phyloP scores from a whole-genome alignment of 2,329 filamentous ascomycete genomes.

The Alternaria burnsii region DNA sequence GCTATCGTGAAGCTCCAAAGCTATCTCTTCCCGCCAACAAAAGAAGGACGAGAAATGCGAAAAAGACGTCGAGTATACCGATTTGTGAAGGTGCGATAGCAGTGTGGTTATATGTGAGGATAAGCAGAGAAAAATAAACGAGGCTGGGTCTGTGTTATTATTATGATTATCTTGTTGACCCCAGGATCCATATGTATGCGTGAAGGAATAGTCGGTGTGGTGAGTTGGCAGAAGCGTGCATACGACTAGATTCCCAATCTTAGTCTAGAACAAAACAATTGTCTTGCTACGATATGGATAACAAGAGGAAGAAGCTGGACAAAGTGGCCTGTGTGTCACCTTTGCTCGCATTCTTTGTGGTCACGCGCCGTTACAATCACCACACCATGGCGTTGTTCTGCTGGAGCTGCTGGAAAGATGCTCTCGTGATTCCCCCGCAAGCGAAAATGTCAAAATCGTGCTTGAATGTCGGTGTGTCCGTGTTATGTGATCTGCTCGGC shows the following conservation, averaged over 20 bases:
- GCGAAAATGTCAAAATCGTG: not conserved
- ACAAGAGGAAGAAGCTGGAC: not conserved
- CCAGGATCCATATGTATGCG: not conserved
- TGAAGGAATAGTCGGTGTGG: slow-evolving; percentile 4
- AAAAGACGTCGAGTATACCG: not conserved
- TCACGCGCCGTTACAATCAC: not conserved
- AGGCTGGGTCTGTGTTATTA: not conserved
- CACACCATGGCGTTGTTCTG: not conserved
- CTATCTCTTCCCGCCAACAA: not conserved
- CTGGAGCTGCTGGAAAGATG: not conserved
- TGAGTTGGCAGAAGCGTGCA: slow-evolving; percentile 5
- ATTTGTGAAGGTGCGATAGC: not conserved
- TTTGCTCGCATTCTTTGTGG: not conserved
- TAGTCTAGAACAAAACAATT: not conserved
- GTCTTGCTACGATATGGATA: not conserved
- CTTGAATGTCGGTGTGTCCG: slow-evolving; percentile 8
- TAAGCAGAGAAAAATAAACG: not conserved
- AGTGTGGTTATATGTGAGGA: not conserved
- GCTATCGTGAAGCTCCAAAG: not conserved
- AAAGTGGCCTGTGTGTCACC: slow-evolving; percentile 3
- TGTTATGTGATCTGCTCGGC: slow-evolving; percentile 6
- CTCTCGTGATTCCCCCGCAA: not conserved
- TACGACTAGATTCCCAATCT: not conserved
- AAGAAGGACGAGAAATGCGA: not conserved
- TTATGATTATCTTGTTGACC: not conserved